Evolutionary conservation across 2,329 filamentous ascomycete genomes (phyloP).

Genomic region (Ilyonectria destructans): DNA sequence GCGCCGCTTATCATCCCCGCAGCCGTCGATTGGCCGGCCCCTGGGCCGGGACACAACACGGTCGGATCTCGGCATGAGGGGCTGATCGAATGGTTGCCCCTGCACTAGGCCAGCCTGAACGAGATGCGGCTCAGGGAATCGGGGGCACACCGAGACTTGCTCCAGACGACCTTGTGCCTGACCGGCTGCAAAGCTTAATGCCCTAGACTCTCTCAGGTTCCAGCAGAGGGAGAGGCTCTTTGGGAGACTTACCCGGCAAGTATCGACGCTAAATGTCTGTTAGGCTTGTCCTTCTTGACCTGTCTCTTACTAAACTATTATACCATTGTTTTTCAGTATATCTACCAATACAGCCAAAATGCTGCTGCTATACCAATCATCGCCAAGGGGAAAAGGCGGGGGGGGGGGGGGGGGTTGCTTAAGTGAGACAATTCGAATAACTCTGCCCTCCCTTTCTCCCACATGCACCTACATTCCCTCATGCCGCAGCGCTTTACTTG

Average conservation of each 20-base stretch:
- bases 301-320: slow-evolving; percentile 7
- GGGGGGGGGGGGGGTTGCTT: background rate
- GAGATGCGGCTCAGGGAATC: background rate
- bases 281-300: slow-evolving; percentile 6
- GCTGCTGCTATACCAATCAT: slow-evolving; percentile 7
- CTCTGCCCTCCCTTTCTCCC: too few relatives aligned
- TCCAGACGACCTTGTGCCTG: background rate
- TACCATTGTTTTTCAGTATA: slow-evolving; percentile 4
- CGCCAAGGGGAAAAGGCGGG: slow-evolving; percentile 1
- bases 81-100: too few relatives aligned
- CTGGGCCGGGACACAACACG: background rate
- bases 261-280: slow-evolving; percentile 3
- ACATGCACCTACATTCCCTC: too few relatives aligned
- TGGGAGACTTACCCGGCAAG: background rate
- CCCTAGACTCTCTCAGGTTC: background rate
- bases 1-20: too few relatives aligned
- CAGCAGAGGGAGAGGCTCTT: background rate
- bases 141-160: slow-evolving; percentile 3
- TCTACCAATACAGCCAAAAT: slow-evolving; percentile 6
- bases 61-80: slow-evolving; percentile 2
- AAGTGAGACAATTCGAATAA: slow-evolving; percentile 1
- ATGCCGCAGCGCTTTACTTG: too few relatives aligned
- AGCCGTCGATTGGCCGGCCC: too few relatives aligned
- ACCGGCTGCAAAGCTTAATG: slow-evolving; percentile 9
- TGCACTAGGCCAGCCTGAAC: too few relatives aligned